A percentile compares a stretch with the other conserved stretches of the same genome.
phyloP scores from a whole-genome alignment of 2,329 filamentous ascomycete species.

The Epichloe coenophiala region DNA sequence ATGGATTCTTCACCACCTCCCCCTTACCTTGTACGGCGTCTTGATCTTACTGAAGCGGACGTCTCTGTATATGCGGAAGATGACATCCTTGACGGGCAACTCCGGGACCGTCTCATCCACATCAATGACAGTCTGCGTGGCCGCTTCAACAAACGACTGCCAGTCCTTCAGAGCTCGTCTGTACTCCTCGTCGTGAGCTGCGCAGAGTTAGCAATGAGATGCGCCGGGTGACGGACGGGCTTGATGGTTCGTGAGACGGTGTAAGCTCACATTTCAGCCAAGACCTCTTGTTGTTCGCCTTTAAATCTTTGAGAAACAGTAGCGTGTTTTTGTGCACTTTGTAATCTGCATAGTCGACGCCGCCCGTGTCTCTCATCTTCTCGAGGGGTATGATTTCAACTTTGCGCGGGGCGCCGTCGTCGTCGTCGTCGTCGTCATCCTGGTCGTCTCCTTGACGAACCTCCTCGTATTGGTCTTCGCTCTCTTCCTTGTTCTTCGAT shows the following conservation, averaged over 20 bases:
- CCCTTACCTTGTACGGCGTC: slow-evolving; percentile 71
- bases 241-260: not conserved
- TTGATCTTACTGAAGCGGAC: slow-evolving; percentile 72
- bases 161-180: slow-evolving; percentile 69
- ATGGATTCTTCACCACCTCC: not conserved
- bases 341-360: slow-evolving; percentile 34
- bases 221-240: no score
- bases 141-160: slow-evolving; percentile 59
- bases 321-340: slow-evolving; percentile 44
- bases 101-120: slow-evolving; percentile 76
- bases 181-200: slow-evolving; percentile 70
- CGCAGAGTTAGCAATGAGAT: not conserved
- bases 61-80: slow-evolving; percentile 80
- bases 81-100: slow-evolving; percentile 70
- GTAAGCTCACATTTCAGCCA: slow-evolving; percentile 44
- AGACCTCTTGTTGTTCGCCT: slow-evolving; percentile 41
- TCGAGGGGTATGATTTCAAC: slow-evolving; percentile 23
- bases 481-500: slow-evolving; percentile 1
- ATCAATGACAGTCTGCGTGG: slow-evolving; percentile 57
- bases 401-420: slow-evolving; percentile 22
- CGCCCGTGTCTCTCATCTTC: slow-evolving; percentile 20
- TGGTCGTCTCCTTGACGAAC: slow-evolving; percentile 9
- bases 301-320: slow-evolving; percentile 43
- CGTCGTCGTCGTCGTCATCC: slow-evolving; percentile 21
- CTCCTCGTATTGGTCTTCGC: slow-evolving; percentile 14